Evolutionary conservation across 495 filamentous ascomycete genomes (phyloP).

Genomic region (Penicillium cataractarum): DNA sequence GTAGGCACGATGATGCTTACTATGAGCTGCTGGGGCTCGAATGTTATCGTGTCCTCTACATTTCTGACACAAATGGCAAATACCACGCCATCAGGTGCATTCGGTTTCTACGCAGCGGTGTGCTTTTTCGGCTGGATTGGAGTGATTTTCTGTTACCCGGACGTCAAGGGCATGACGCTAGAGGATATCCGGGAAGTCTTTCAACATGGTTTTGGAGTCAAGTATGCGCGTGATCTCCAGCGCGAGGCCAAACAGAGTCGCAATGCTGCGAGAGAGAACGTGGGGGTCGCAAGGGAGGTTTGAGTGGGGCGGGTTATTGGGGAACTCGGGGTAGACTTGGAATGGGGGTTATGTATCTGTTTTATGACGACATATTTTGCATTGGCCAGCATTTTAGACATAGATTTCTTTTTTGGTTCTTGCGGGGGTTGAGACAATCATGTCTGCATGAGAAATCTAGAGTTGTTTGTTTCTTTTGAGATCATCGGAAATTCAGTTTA

Average conservation of each 20-base stretch:
- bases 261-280: neutral
- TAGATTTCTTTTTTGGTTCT: neutral
- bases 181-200: conserved; percentile 51
- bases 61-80: too few species aligned
- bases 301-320: neutral
- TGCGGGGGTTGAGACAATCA: too few species aligned
- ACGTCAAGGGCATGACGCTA: conserved; percentile 47
- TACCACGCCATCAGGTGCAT: too few species aligned
- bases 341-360: neutral
- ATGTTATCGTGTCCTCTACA: too few species aligned
- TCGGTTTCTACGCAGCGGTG: too few species aligned
- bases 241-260: conserved; percentile 18
- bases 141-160: conserved; percentile 48
- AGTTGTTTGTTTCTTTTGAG: neutral
- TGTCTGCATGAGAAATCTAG: too few species aligned
- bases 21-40: too few species aligned
- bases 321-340: neutral
- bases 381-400: neutral
- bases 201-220: conserved; percentile 44
- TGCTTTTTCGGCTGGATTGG: conserved; percentile 16
- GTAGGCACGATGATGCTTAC: too few species aligned
- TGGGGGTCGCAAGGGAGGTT: neutral
- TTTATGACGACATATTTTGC: neutral
- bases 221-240: conserved; percentile 36
- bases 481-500: conserved; percentile 17